Evolutionary conservation across 78 protist species (phyloP), one percentile per base, ranked within the genome.

Genomic region (Dictyostelium firmibasis): DNA sequence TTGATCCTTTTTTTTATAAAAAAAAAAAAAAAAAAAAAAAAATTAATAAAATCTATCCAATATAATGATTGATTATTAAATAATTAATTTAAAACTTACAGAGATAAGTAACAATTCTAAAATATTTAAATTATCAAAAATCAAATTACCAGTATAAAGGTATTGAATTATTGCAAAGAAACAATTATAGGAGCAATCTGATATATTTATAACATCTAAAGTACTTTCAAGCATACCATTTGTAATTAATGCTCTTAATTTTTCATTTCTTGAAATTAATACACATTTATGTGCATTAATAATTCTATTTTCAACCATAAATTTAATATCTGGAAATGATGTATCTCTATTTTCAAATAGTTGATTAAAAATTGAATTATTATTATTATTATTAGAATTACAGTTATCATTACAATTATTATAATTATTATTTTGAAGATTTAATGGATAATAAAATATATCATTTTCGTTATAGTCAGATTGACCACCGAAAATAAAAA

Each of bases 201-300:
- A 16, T 31, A 86, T 77, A 10, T 53, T 25, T 60, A 86, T 77
- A 3, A 35, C n/a, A 38, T 75, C 92, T 13, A 76, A 64, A 20
- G 47, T 31, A 77, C 69, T 57, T 38, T 86, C 92, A 38, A 76
- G n/a, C 92, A 44, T 57, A 18, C 84, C 92, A 77, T 18, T 86
- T 20, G 82, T 77, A 25, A 86, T 86, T 83, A 86, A 76, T 75
- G 92, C 92, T 86, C 70, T 86, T 13, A 86, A 86, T 23, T 29
- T 64, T 38, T 86, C 85, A 57, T 77, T 86, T 35, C 92, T 75
- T 8, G 75, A 29, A 41, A 50, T 36, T 77, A 86, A 77, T 53
- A 86, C 77, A 86, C 92, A 86, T 86, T 77, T 75, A 60, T 86
- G 84, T 36, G 92, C 92, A n/a, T 86, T 11, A 0, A 77, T 86